Evolutionary conservation across 176 grass and related monocot genomes (phyloP).

Genomic region (Oryza punctata): DNA sequence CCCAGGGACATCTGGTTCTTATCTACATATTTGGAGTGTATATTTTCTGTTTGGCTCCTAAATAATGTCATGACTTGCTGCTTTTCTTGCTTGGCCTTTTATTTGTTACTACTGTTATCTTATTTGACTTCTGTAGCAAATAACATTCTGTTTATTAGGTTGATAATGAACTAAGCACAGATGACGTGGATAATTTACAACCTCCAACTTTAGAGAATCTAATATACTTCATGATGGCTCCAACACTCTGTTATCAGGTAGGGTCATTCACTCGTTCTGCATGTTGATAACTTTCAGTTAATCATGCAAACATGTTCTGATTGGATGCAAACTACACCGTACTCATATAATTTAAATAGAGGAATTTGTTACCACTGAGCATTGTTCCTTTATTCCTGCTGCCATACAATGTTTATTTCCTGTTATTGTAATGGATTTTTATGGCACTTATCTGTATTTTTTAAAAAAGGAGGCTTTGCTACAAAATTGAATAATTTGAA

Average conservation of each 20-base stretch:
- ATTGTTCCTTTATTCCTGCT: constrained; percentile 3
- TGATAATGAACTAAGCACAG: constrained; percentile 44
- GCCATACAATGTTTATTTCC: background rate
- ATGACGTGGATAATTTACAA: constrained; percentile 61
- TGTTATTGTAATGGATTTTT: background rate
- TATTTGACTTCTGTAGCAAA: constrained; percentile 3
- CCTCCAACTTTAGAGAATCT: constrained; percentile 68
- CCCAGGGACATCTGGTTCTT: background rate
- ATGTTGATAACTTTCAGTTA: background rate
- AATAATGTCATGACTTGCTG: background rate
- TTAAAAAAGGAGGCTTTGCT: background rate
- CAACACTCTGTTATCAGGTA: constrained; percentile 97
- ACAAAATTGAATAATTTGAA: background rate
- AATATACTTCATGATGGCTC: constrained; percentile 90
- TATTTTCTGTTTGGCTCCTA: background rate
- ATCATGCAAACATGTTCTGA: background rate
- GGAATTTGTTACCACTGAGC: background rate
- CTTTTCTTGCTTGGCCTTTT: constrained; percentile 11
- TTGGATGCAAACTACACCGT: background rate
- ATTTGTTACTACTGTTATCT: constrained; percentile 11
- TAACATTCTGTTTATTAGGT: constrained; percentile 41
- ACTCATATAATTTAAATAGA: constrained; percentile 1
- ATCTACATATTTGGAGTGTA: constrained; percentile 11
- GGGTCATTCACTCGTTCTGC: background rate
- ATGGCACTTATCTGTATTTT: background rate